These are phyloP conservation scores for Pouteria glomerata DNA, from an alignment of 148 eudicot genomes.

Conservation along the genomic window DNA sequence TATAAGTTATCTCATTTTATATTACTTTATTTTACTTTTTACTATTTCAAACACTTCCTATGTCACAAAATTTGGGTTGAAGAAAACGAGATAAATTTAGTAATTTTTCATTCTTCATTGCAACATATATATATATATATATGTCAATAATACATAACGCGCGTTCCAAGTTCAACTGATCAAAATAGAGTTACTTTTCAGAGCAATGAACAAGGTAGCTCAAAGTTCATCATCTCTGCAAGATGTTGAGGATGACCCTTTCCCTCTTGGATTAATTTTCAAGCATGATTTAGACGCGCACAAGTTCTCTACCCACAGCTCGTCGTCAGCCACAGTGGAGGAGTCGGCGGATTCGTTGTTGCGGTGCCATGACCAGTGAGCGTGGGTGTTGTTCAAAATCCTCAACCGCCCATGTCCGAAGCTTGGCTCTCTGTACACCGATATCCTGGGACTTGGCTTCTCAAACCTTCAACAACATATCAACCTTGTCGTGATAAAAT, in stretches of 20 bases:
- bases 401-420: constrained; percentile 84
- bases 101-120: no score
- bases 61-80: no score
- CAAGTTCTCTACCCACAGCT: constrained; percentile 47
- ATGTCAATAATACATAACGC: no score
- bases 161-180: no score
- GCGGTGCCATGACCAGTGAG: constrained; percentile 81
- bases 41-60: no score
- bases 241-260: not conserved
- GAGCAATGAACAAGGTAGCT: no score
- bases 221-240: constrained; percentile 23
- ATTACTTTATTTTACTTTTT: no score
- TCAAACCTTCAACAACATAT: constrained; percentile 49
- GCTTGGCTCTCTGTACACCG: constrained; percentile 64
- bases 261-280: not conserved
- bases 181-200: no score
- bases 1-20: no score
- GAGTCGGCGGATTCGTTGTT: constrained; percentile 58
- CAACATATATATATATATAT: no score
- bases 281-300: constrained; percentile 37
- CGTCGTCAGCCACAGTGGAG: constrained; percentile 42
- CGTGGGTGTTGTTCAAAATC: constrained; percentile 53
- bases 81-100: no score
- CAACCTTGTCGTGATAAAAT: no score
- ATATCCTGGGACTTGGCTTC: constrained; percentile 48